Conservation (phyloP, 148 eudicot genomes). For the Fagopyrum homotropicum region DNA sequence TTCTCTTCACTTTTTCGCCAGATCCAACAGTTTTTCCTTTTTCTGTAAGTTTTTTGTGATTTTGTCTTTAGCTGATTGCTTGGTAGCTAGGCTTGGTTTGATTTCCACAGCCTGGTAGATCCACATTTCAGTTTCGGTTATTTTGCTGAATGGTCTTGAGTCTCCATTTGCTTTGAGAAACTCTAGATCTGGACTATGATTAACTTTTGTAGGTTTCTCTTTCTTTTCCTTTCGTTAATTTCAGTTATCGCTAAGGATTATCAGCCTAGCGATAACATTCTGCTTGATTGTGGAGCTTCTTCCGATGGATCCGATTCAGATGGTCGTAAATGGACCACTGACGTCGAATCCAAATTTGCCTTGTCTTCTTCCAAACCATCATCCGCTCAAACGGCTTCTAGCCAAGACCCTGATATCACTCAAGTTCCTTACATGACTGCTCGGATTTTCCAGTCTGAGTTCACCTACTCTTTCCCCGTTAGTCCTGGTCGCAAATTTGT, state of each 20-base stretch:
- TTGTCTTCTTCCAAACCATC: slow-evolving; percentile 28
- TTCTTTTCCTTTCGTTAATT: slow-evolving; percentile 16
- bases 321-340: slow-evolving; percentile 63
- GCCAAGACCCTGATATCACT: slow-evolving; percentile 57
- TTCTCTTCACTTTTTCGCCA: neutral
- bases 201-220: neutral
- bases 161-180: neutral
- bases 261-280: slow-evolving; percentile 38
- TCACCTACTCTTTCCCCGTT: slow-evolving; percentile 69
- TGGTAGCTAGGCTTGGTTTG: neutral
- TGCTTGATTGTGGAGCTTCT: slow-evolving; percentile 50
- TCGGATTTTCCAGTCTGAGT: slow-evolving; percentile 53
- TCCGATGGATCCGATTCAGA: slow-evolving; percentile 33
- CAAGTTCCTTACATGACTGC: slow-evolving; percentile 74
- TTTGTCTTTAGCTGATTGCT: neutral
- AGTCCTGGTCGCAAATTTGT: slow-evolving; percentile 69
- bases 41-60: neutral
- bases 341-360: slow-evolving; percentile 52
- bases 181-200: slow-evolving; percentile 10
- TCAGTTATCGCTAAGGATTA: slow-evolving; percentile 36
- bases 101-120: slow-evolving; percentile 1
- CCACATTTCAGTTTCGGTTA: neutral
- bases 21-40: neutral
- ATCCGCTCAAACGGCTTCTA: slow-evolving; percentile 33
- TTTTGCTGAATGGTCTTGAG: neutral